Percentiles rank a stretch among this genome's conserved stretches.
Conservation (phyloP, 257 asterid species). For the Primulina tabacum region DNA sequence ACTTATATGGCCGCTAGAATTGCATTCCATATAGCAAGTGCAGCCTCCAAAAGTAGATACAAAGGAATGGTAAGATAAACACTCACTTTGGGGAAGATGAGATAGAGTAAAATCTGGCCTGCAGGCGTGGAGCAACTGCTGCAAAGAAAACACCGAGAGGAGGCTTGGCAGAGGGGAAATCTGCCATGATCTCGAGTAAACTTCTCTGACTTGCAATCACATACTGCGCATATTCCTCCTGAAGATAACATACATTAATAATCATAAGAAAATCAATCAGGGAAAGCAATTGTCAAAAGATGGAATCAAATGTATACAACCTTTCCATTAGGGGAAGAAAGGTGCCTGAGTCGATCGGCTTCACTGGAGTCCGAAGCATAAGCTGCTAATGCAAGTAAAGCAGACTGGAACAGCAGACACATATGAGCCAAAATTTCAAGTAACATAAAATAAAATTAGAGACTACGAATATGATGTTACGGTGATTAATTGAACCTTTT, state of each 20-base stretch:
- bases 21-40: not conserved
- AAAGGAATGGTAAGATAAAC: not conserved
- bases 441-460: too few relatives aligned
- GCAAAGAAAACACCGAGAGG: conserved; percentile 99
- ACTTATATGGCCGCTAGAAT: not conserved
- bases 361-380: conserved; percentile 77
- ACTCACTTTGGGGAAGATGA: conserved; percentile 92
- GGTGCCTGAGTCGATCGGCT: conserved; percentile 77
- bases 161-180: conserved; percentile 90
- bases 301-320: conserved; percentile 36
- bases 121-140: conserved; percentile 86
- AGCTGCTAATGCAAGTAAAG: conserved; percentile 74
- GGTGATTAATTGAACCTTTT: conserved; percentile 51
- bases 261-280: conserved; percentile 19
- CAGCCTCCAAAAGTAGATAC: not conserved
- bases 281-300: not conserved
- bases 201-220: conserved; percentile 78
- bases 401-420: conserved; percentile 50
- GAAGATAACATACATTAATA: conserved; percentile 25
- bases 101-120: conserved; percentile 91
- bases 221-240: conserved; percentile 93
- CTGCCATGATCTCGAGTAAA: conserved; percentile 89
- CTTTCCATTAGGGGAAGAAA: conserved; percentile 98
- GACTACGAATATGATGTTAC: not conserved
- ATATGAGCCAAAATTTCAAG: conserved; percentile 19